Evolutionary conservation across 192 early-diverging fungal species (phyloP).

Genomic region (Linderina pennispora): DNA sequence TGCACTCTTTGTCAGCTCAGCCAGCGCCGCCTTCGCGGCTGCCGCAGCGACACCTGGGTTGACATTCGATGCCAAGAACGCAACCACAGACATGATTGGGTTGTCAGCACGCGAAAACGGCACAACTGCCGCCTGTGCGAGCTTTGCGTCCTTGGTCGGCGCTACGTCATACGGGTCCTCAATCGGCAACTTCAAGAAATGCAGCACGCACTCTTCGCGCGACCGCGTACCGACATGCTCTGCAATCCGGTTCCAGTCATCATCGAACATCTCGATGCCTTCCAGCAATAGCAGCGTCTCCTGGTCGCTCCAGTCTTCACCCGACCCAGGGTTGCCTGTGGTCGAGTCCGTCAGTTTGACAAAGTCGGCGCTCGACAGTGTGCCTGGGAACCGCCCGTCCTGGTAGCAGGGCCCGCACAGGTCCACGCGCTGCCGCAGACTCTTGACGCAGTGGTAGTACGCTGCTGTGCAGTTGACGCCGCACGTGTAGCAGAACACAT

Average conservation of each 20-base stretch:
- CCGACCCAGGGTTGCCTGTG: slow-evolving; percentile 23
- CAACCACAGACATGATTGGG: slow-evolving; percentile 85
- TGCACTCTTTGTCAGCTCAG: slow-evolving; percentile 49
- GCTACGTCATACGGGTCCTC: slow-evolving; percentile 67
- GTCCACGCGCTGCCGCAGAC: slow-evolving; percentile 53
- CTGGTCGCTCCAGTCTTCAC: slow-evolving; percentile 77
- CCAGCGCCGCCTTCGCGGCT: slow-evolving; percentile 79
- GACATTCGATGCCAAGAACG: slow-evolving; percentile 82
- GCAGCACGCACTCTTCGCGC: slow-evolving; percentile 85
- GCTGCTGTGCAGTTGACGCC: slow-evolving; percentile 69
- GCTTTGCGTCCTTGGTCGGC: slow-evolving; percentile 16
- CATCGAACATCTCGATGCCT: slow-evolving; percentile 88
- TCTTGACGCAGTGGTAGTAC: slow-evolving; percentile 80
- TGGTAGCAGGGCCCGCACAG: slow-evolving; percentile 85
- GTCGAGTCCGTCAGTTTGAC: slow-evolving; percentile 51
- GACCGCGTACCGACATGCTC: slow-evolving; percentile 88
- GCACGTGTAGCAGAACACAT: slow-evolving; percentile 76
- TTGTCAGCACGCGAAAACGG: slow-evolving; percentile 83
- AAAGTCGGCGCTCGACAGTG: slow-evolving; percentile 82
- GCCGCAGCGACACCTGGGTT: slow-evolving; percentile 82
- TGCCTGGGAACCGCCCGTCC: slow-evolving; percentile 89
- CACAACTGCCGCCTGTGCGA: slow-evolving; percentile 53
- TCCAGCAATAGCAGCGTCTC: slow-evolving; percentile 86
- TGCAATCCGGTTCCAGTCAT: slow-evolving; percentile 89
- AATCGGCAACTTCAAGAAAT: slow-evolving; percentile 87